Conservation (phyloP, 2,329 filamentous ascomycete species). For the Talaromyces pinophilus region DNA sequence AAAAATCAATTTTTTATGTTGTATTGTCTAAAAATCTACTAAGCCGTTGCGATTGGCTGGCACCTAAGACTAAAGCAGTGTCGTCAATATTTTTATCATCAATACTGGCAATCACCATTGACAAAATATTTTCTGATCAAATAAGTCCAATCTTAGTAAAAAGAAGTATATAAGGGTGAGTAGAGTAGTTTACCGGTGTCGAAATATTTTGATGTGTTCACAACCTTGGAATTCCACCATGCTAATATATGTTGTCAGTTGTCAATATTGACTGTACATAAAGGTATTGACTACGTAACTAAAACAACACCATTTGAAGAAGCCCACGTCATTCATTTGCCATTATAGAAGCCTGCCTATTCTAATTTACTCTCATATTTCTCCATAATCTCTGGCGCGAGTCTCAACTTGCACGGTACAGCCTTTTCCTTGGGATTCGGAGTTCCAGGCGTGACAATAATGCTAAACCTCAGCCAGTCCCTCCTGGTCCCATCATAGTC, state of each 20-base stretch:
- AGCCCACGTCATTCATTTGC: neutral
- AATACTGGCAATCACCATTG: neutral
- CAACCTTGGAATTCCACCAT: no score
- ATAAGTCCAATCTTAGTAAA: neutral
- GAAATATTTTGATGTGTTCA: neutral
- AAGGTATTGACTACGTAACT: no score
- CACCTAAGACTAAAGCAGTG: neutral
- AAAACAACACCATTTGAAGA: neutral
- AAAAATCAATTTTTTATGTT: neutral
- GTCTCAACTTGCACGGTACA: slow-evolving; percentile 6
- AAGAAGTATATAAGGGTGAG: neutral
- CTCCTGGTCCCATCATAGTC: slow-evolving; percentile 15
- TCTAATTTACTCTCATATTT: neutral
- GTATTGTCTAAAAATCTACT: neutral
- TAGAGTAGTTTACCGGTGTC: neutral
- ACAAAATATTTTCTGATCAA: neutral
- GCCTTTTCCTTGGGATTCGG: slow-evolving; percentile 9
- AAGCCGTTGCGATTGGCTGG: neutral
- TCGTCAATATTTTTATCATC: neutral
- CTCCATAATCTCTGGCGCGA: slow-evolving; percentile 2
- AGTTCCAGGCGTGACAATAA: neutral
- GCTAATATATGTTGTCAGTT: no score
- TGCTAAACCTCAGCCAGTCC: slow-evolving; percentile 14
- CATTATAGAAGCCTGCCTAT: neutral
- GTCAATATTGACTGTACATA: no score